Base-by-base conservation (phyloP, 768 basidiomycete species). In the Termitomyces sp. region DNA sequence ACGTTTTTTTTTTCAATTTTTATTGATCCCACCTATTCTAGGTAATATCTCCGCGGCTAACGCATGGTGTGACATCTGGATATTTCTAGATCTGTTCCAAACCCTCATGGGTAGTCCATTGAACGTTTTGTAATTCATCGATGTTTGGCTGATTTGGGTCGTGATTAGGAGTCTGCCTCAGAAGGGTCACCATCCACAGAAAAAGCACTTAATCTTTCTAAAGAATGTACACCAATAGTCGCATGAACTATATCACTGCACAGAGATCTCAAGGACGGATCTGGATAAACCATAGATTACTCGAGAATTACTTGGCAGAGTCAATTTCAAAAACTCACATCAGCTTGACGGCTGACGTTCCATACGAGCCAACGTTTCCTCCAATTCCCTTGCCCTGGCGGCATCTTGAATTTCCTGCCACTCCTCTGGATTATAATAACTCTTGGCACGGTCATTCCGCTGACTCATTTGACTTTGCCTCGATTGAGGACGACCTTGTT, bases 371-470 rank as follows among this genome's bases (percentile, higher is more conserved):
- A 87, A 69, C 8, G 83, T 81, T 60, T 82, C 79, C 64, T 84
- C 85, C 47, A 86, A 67, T 44, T 66, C 66, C 50, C 72, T 69
- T 12, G 82, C 81, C 44, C 81, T 69, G 51, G 81, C 79, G 15
- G 78, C 79, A 64, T 83, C 74, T 52, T 73, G 70, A 22, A 78
- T 71, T 54, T 70, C 77, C 60, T 85, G 79, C 81, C 82, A 82
- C 32, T 80, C 75, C 53, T 80, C 79, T 42, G 64, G 68, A 56
- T 79, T 82, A 51, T 65, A 60, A 64, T 84, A 84, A 67, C 83
- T 84, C 52, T 76, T 53, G n/a, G 82, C 81, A 32, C 81, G 68
- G 26, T 73, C 72, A 48, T 53, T 68, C 55, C 57, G 64, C 56
- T 63, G 61, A 58, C 62, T 72, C 52, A 63, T 60, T 50, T 70